Base-by-base conservation (phyloP, 164 flowering plant species). In the Aristolochia contorta region DNA sequence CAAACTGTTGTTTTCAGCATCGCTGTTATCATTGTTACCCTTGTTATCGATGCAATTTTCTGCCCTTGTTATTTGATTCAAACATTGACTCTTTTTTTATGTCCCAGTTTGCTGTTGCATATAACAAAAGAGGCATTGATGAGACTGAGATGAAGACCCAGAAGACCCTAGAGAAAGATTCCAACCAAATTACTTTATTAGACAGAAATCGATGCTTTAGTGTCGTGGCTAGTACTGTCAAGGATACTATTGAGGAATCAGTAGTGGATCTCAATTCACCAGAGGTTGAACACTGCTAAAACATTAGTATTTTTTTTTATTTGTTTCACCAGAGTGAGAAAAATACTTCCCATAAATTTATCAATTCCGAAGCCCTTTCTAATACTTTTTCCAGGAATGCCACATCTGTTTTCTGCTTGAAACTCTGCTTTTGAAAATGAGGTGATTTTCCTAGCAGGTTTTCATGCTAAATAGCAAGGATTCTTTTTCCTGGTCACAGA, bases 21-120 rank as follows among this genome's bases (percentile, higher is more conserved):
- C 2, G 5, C 5, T 2, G 5, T 27, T 5, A 27, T 5, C 2
- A 37, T 37, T 37, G 43, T 37, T 37, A 37, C 12, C 43, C 9
- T 37, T 37, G 7, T 37, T 37, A 1, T 37, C 7, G 7, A 7
- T 3, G 33, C 7, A 7, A 7, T 37, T 37, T 4, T 37, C 1
- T 3, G 43, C 9, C 43, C 12, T 37, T n/a, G n/a, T 37, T 7
- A 37, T 37, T 7, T 37, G 43, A 37, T 3, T 37, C 7, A 37
- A 37, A 37, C 43, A 37, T 37, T 10, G 12, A 37, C 12, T 3
- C 43, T 37, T 37, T 1, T n/a, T 37, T 37, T 3, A 37, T 37
- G 43, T 37, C 43, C 37, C 70, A 91, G 97, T 91, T 86, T 82
- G 97, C 96, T 75, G 88, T 86, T 72, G 91, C 88, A 12, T 88